Evolutionary conservation across 106 monocot species (phyloP).

Genomic region (Allium fistulosum): DNA sequence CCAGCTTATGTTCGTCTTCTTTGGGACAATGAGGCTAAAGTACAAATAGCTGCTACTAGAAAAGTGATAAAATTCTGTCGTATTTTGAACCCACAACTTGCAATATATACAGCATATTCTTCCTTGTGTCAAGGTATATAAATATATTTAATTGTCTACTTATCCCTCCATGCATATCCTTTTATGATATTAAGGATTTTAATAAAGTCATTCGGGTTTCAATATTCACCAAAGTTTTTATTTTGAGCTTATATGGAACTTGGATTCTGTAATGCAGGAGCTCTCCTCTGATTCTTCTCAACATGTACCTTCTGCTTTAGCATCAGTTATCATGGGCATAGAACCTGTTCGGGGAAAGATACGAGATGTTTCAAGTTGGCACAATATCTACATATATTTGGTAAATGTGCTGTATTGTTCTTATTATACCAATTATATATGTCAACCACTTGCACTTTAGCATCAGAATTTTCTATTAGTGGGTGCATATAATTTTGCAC

Average conservation of each 20-base stretch:
- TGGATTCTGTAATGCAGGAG: conserved; percentile 21
- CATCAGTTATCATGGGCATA: conserved; percentile 77
- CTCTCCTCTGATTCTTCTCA: conserved; percentile 74
- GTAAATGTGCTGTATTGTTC: too few relatives aligned
- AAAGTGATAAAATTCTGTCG: conserved; percentile 69
- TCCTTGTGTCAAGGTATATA: conserved; percentile 60
- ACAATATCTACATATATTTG: too few relatives aligned
- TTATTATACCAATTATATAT: too few relatives aligned
- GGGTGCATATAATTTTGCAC: too few relatives aligned
- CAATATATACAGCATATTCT: conserved; percentile 49
- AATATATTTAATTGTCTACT: background rate
- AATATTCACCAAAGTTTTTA: background rate
- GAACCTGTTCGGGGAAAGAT: conserved; percentile 64
- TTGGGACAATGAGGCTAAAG: conserved; percentile 73
- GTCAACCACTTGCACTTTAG: too few relatives aligned
- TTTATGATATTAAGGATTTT: too few relatives aligned
- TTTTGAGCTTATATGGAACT: background rate
- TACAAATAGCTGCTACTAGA: conserved; percentile 63
- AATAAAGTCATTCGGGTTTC: background rate
- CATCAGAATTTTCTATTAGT: too few relatives aligned
- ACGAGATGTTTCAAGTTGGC: background rate
- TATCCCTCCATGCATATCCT: background rate
- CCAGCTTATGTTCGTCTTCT: conserved; percentile 74
- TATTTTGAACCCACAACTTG: conserved; percentile 52
- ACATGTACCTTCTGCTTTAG: conserved; percentile 65